Evolutionary conservation across 1,284 basidiomycete species (phyloP).

Genomic region (Ganoderma lingzhi): DNA sequence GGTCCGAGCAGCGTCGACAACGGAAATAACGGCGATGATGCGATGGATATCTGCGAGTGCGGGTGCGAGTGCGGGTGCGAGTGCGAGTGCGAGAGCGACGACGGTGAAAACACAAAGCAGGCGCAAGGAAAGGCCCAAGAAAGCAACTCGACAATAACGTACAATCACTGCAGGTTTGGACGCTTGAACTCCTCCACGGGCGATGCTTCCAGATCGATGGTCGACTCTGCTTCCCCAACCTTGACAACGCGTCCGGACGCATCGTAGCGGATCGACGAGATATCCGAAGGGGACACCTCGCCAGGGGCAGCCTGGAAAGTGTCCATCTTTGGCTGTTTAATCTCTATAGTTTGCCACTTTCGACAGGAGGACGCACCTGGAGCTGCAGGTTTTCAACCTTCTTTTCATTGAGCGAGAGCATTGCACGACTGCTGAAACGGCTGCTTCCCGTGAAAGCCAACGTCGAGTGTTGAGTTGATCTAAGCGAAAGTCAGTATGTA

Average conservation of each 20-base stretch:
- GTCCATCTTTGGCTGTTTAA: slow-evolving; percentile 53
- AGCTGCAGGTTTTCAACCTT: slow-evolving; percentile 55
- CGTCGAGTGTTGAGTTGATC: slow-evolving; percentile 46
- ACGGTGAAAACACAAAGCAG: neutral
- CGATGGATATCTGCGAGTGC: slow-evolving; percentile 8
- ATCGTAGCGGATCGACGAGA: slow-evolving; percentile 56
- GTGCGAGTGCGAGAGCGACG: neutral
- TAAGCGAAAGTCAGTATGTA: slow-evolving; percentile 2
- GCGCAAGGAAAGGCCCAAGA: slow-evolving; percentile 4
- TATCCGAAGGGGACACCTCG: slow-evolving; percentile 44
- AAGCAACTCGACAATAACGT: neutral
- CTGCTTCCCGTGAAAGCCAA: slow-evolving; percentile 44
- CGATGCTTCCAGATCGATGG: slow-evolving; percentile 64
- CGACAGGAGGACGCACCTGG: slow-evolving; percentile 47
- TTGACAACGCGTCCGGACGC: slow-evolving; percentile 55
- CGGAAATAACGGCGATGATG: slow-evolving; percentile 6
- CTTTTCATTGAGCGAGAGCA: slow-evolving; percentile 44
- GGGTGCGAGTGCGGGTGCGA: neutral
- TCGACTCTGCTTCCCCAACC: slow-evolving; percentile 39
- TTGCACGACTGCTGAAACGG: slow-evolving; percentile 37
- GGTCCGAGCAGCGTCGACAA: slow-evolving; percentile 1
- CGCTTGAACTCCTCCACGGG: slow-evolving; percentile 70
- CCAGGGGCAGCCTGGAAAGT: slow-evolving; percentile 54
- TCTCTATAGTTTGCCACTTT: neutral
- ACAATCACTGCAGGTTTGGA: slow-evolving; percentile 34